These are phyloP conservation scores for Larix sibirica DNA, from an alignment of 83 land plant species.

Conservation along the genomic window DNA sequence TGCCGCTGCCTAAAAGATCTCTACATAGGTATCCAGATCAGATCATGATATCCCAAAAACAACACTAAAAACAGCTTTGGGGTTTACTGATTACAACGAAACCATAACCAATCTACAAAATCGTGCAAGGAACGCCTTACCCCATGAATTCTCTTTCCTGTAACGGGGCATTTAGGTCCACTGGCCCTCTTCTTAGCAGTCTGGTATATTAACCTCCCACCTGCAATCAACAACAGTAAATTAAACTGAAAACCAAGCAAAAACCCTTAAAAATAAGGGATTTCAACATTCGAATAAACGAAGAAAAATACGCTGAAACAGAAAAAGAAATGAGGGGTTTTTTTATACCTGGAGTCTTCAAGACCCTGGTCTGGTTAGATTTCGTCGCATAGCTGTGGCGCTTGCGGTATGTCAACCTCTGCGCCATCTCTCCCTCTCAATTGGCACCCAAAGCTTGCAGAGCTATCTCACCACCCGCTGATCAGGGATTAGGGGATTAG, in stretches of 20 bases:
- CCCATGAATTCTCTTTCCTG: conserved; percentile 68
- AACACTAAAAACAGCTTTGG: no score
- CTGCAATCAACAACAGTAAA: conserved; percentile 15
- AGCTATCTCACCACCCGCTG: no score
- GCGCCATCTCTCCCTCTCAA: conserved; percentile 49
- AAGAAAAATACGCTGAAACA: background rate
- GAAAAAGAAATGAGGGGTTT: background rate
- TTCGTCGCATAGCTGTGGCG: conserved; percentile 91
- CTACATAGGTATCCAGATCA: no score
- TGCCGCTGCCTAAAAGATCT: no score
- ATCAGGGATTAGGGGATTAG: no score
- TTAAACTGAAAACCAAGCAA: no score
- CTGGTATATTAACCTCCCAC: conserved; percentile 65
- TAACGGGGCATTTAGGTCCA: conserved; percentile 60
- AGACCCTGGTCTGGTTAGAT: conserved; percentile 74
- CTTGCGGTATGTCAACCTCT: conserved; percentile 69
- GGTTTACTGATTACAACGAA: background rate
- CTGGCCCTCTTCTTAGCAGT: conserved; percentile 52
- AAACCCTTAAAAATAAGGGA: no score
- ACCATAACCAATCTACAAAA: background rate
- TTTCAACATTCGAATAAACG: background rate
- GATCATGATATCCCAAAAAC: no score
- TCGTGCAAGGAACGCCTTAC: conserved; percentile 16
- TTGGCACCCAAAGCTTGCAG: no score
- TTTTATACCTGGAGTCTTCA: conserved; percentile 72